Conservation (phyloP, 108 stramenopile species). For the Discostella stelligeroides region DNA sequence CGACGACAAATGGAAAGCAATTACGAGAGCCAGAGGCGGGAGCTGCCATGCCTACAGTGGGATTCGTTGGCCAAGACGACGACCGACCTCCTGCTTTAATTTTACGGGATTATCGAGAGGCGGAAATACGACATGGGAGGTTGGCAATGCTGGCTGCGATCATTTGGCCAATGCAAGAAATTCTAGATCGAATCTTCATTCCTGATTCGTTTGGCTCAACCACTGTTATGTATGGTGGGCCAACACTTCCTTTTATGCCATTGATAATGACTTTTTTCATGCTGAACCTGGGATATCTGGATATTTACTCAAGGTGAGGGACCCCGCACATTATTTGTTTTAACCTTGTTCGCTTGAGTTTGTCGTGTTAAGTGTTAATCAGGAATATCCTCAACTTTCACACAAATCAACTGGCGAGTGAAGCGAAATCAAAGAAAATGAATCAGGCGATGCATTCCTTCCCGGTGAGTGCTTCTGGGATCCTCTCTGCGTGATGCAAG, state of each 20-base stretch:
- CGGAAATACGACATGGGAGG: conserved; percentile 90
- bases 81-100: conserved; percentile 74
- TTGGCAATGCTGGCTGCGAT: conserved; percentile 89
- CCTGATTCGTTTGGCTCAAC: conserved; percentile 61
- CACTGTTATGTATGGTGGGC: conserved; percentile 67
- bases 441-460: conserved; percentile 80
- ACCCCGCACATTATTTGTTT: no score
- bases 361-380: no score
- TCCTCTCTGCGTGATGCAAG: conserved; percentile 77
- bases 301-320: conserved; percentile 59
- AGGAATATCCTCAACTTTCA: no score
- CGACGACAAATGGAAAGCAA: conserved; percentile 1
- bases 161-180: conserved; percentile 87
- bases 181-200: conserved; percentile 71
- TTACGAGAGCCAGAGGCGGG: conserved; percentile 23
- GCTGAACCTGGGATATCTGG: conserved; percentile 84
- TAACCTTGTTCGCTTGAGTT: no score
- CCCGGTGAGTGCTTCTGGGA: conserved; percentile 93
- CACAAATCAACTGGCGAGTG: not conserved
- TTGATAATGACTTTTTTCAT: conserved; percentile 80
- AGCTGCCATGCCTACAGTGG: conserved; percentile 38
- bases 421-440: conserved; percentile 74
- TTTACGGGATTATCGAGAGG: conserved; percentile 84
- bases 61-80: conserved; percentile 39
- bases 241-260: conserved; percentile 79